Base-by-base conservation (phyloP, 2,329 filamentous ascomycete species). In the Zalaria sp. region DNA sequence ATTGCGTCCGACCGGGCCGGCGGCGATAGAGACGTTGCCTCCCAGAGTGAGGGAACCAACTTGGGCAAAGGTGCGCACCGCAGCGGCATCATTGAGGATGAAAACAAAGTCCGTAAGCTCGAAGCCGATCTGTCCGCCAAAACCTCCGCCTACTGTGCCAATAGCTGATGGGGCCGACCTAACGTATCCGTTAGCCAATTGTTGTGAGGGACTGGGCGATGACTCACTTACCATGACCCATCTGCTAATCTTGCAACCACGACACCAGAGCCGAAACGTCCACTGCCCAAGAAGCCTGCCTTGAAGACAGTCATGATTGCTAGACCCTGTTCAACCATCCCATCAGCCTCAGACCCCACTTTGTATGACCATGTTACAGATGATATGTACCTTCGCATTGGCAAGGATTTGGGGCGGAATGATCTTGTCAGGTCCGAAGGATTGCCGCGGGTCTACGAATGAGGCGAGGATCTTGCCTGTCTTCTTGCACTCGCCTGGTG, bases 21-120 rank as follows among this genome's bases (percentile, higher is more conserved):
- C 91, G 11, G 91, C 91, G 53, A 98, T 81, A 3, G 86, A 94
- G 31, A 96, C 91, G 57, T 98, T 98, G 49, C 91, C 91, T 53
- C 91, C 91, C 5, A 98, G 72, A 4, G 91, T 96, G 47, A 98
- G 70, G 41, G 83, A 89, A 3, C 91, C 91, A 34, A 82, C 79
- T 62, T 96, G 89, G 4, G 88, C 86, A 63, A 98, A 96, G 5
- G 89, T 88, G 61, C 85, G 85, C 50, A 98, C 89, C 36, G 91
- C 89, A 44, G 71, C 77, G 35, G 79, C 70, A 57, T 98, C 89
- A 65, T 98, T 98, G 49, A 98, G 78, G 50, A 98, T 95, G 65
- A 98, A 96, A 59, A 98, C 91, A 58, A 98, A 98, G 60, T 91
- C 85, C 45, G 85, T 91, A 47, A 93, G 64, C 62, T 93, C 85